Conservation (phyloP, 495 filamentous ascomycete genomes). For the Endocarpon pusillum region DNA sequence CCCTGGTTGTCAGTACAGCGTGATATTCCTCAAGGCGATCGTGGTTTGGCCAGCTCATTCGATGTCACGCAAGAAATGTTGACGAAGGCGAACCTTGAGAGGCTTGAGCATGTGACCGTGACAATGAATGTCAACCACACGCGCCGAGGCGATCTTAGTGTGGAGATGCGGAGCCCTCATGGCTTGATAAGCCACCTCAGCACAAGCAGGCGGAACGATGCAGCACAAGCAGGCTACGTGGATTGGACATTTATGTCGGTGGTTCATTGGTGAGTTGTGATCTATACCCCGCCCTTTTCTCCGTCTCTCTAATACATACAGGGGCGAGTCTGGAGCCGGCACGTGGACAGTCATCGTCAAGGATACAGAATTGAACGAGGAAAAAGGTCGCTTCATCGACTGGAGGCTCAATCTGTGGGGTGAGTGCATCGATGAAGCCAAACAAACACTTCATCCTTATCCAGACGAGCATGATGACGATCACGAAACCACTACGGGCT, state of each 20-base stretch:
- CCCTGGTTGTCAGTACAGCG: constrained; percentile 85
- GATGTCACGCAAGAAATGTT: constrained; percentile 62
- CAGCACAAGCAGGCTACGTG: constrained; percentile 50
- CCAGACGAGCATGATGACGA: constrained; percentile 75
- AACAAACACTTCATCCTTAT: constrained; percentile 58
- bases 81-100: constrained; percentile 62
- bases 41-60: constrained; percentile 62
- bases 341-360: constrained; percentile 84
- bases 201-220: constrained; percentile 49
- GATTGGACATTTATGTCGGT: constrained; percentile 99
- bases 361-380: constrained; percentile 62
- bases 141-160: constrained; percentile 77
- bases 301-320: constrained; percentile 17
- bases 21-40: constrained; percentile 67
- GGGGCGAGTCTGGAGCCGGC: constrained; percentile 78
- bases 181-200: constrained; percentile 74
- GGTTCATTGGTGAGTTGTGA: constrained; percentile 63
- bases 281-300: background rate
- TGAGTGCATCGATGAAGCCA: constrained; percentile 56
- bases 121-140: constrained; percentile 91
- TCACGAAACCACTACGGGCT: constrained; percentile 42
- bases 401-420: constrained; percentile 95
- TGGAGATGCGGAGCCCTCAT: constrained; percentile 74
- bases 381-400: constrained; percentile 64
- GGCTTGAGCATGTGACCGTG: constrained; percentile 84